A percentile compares a stretch with the other conserved stretches of the same genome.
These are phyloP conservation scores for Hibiscus mutabilis DNA, from an alignment of 345 rosid genomes.

Conservation along the genomic window DNA sequence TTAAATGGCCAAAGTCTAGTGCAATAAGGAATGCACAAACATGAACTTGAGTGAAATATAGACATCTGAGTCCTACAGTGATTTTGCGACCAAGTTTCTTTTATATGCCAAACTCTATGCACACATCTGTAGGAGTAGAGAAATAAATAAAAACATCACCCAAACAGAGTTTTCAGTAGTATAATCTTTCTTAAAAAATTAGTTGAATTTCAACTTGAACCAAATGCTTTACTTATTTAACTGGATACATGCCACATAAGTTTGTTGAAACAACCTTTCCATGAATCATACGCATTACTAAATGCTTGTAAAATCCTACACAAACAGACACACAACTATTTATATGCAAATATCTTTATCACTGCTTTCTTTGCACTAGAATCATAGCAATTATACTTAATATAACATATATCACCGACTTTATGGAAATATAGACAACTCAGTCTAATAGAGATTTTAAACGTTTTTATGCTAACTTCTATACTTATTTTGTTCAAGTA, in stretches of 20 bases:
- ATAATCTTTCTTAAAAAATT: too few species aligned
- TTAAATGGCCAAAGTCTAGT: too few species aligned
- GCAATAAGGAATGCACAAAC: too few species aligned
- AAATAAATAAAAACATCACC: too few species aligned
- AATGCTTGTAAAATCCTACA: background rate
- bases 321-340: background rate
- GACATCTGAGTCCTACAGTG: too few species aligned
- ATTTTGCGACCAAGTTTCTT: too few species aligned
- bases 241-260: background rate
- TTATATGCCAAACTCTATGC: too few species aligned
- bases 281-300: background rate
- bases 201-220: background rate
- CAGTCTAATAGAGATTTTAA: background rate
- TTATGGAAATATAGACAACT: background rate
- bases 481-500: background rate
- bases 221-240: background rate
- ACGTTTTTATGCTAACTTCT: background rate
- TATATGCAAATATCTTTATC: background rate
- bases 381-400: background rate
- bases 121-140: too few species aligned
- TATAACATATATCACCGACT: background rate
- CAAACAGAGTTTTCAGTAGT: too few species aligned
- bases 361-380: background rate
- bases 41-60: background rate
- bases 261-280: background rate